phyloP scores from a whole-genome alignment of 1,284 basidiomycete genomes.

The Microstroma glucosiphilum region DNA sequence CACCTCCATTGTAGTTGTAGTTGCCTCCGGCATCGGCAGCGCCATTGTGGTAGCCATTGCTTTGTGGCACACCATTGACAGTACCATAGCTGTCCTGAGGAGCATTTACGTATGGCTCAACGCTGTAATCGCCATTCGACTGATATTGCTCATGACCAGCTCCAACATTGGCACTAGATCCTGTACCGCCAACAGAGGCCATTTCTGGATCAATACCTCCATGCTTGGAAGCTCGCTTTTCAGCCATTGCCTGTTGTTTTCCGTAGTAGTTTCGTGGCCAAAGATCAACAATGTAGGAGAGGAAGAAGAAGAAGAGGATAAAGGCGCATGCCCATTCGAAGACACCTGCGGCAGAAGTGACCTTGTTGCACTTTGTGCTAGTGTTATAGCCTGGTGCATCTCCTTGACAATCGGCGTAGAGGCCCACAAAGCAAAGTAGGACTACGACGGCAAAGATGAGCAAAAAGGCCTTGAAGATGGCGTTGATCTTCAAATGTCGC shows the following conservation, averaged over 20 bases:
- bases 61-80: neutral
- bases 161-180: neutral
- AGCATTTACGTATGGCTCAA: neutral
- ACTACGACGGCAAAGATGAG: constrained; percentile 52
- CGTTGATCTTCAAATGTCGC: constrained; percentile 52
- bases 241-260: constrained; percentile 14
- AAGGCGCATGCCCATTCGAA: constrained; percentile 48
- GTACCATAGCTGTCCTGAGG: constrained; percentile 6
- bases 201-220: neutral
- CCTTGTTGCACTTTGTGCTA: constrained; percentile 50
- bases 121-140: neutral
- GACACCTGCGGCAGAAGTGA: constrained; percentile 53
- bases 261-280: constrained; percentile 19
- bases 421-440: constrained; percentile 54
- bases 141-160: neutral
- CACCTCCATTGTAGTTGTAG: no score
- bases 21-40: no score
- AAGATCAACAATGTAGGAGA: constrained; percentile 50
- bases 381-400: constrained; percentile 18
- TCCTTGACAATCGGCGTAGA: constrained; percentile 49
- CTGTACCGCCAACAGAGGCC: neutral
- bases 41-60: no score
- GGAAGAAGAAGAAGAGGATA: constrained; percentile 51
- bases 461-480: constrained; percentile 54
- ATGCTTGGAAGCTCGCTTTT: constrained; percentile 12